phyloP scores from a whole-genome alignment of 192 early-diverging fungal genomes.

The Coemansia sp. region DNA sequence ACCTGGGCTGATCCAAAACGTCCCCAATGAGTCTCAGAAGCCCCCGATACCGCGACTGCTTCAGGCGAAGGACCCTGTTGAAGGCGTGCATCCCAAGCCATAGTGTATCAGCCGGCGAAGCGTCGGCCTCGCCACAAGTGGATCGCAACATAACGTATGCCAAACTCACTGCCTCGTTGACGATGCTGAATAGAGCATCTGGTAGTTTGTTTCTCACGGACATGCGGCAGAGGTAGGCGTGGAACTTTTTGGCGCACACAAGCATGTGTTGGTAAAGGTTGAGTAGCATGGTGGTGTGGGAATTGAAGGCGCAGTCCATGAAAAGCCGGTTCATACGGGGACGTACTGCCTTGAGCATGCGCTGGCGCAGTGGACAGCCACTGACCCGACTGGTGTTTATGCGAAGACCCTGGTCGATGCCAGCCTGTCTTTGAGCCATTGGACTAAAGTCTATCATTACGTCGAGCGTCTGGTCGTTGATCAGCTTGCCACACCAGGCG shows the following conservation, averaged over 20 bases:
- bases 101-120: constrained; percentile 18
- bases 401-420: constrained; percentile 50
- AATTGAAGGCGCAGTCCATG: constrained; percentile 62
- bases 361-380: constrained; percentile 47
- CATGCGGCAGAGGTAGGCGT: constrained; percentile 23
- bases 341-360: constrained; percentile 32
- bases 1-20: constrained; percentile 13
- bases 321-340: constrained; percentile 52
- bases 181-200: constrained; percentile 8
- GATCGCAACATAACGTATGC: constrained; percentile 26
- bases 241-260: constrained; percentile 69
- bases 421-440: constrained; percentile 35
- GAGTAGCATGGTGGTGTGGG: constrained; percentile 56
- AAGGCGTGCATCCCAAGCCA: constrained; percentile 56
- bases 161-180: constrained; percentile 13
- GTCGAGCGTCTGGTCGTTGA: constrained; percentile 63
- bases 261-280: constrained; percentile 79
- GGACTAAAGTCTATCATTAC: constrained; percentile 68
- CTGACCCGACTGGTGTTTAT: constrained; percentile 38
- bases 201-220: constrained; percentile 8
- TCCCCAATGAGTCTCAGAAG: constrained; percentile 18
- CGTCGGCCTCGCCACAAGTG: constrained; percentile 11
- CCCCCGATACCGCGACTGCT: constrained; percentile 40
- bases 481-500: constrained; percentile 77
- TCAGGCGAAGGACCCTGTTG: constrained; percentile 29